phyloP scores from a whole-genome alignment of 768 basidiomycete genomes.

The Collybia mongolica region DNA sequence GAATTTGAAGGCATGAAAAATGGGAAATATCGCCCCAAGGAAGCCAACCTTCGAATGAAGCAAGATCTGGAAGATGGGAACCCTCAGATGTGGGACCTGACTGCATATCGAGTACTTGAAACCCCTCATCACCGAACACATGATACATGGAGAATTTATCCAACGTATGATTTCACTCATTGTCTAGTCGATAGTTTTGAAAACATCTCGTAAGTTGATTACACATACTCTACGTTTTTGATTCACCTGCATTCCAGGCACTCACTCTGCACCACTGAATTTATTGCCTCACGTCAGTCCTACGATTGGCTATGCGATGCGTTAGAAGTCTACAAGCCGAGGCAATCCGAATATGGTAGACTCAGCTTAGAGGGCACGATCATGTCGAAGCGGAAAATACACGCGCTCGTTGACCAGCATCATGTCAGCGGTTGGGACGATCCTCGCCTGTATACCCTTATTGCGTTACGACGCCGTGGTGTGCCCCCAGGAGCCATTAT shows the following conservation, averaged over 20 bases:
- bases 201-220: constrained; percentile 86
- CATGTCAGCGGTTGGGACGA: constrained; percentile 96
- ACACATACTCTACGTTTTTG: neutral
- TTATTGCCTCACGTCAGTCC: constrained; percentile 92
- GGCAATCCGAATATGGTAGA: constrained; percentile 95
- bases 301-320: constrained; percentile 99
- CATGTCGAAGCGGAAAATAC: constrained; percentile 95
- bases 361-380: constrained; percentile 92
- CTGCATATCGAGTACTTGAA: constrained; percentile 91
- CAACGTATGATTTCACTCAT: constrained; percentile 98
- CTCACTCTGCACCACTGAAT: constrained; percentile 95
- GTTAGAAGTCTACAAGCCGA: constrained; percentile 95
- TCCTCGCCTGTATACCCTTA: constrained; percentile 94
- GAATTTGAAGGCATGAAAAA: constrained; percentile 94
- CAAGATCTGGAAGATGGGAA: constrained; percentile 91
- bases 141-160: constrained; percentile 95
- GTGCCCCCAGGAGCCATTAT: constrained; percentile 96
- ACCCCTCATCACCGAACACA: constrained; percentile 92
- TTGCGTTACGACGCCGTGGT: constrained; percentile 91
- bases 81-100: constrained; percentile 99
- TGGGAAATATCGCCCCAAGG: constrained; percentile 87
- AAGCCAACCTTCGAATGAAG: constrained; percentile 96
- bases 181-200: constrained; percentile 98
- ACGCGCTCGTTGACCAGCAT: constrained; percentile 79
- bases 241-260: constrained; percentile 52